Conservation (phyloP, 495 filamentous ascomycete genomes). For the Hyaloscypha finlandica region DNA sequence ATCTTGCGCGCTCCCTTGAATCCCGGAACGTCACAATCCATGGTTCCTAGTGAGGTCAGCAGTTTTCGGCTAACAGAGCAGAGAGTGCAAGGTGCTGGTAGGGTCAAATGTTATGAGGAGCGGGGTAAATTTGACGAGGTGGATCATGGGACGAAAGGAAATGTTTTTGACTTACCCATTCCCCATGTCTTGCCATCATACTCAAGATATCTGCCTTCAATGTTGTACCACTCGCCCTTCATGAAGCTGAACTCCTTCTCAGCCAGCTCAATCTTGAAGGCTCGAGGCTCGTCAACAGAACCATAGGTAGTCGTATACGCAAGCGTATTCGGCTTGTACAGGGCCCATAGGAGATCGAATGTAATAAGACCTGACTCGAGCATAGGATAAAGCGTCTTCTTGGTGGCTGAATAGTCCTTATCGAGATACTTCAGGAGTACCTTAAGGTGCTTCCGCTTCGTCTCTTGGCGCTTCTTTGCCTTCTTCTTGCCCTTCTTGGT, state of each 20-base stretch:
- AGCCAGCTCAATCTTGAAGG: conserved; percentile 86
- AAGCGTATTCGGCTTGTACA: conserved; percentile 89
- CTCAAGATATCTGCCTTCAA: conserved; percentile 79
- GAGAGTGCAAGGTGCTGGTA: conserved; percentile 1
- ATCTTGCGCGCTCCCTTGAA: conserved; percentile 89
- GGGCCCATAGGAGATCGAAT: conserved; percentile 86
- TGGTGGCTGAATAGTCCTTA: conserved; percentile 75
- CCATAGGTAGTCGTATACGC: conserved; percentile 82
- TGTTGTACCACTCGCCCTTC: conserved; percentile 75
- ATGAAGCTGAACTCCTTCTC: conserved; percentile 72
- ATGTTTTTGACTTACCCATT: conserved; percentile 36
- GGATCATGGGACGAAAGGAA: background rate
- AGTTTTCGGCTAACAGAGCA: background rate
- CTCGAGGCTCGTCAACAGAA: conserved; percentile 75
- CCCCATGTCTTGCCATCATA: conserved; percentile 73
- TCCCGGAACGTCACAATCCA: conserved; percentile 68
- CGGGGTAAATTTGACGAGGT: conserved; percentile 47
- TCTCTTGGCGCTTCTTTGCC: conserved; percentile 64
- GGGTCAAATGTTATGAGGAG: conserved; percentile 24
- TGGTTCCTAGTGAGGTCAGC: conserved; percentile 42
- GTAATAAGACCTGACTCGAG: conserved; percentile 85
- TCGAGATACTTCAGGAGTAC: conserved; percentile 81
- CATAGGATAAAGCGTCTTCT: conserved; percentile 81
- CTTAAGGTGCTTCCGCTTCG: conserved; percentile 70
- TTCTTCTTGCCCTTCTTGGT: conserved; percentile 60